These are phyloP conservation scores for Claviceps sp. DNA, from an alignment of 2,329 filamentous ascomycete genomes.

Conservation along the genomic window DNA sequence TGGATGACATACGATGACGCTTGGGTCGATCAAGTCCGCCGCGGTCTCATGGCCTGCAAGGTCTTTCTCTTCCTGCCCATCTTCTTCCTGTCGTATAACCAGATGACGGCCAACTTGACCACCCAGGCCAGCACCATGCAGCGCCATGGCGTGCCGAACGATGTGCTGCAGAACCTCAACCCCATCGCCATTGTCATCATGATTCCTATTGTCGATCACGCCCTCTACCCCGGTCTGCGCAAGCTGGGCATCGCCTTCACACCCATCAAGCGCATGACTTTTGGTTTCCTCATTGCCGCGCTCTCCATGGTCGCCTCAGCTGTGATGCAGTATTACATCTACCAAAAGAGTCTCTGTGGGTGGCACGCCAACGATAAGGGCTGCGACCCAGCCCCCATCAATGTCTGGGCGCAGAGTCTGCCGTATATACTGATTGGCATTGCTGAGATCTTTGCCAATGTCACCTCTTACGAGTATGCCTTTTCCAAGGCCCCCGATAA, in stretches of 20 bases:
- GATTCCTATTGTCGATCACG: conserved; percentile 56
- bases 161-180: conserved; percentile 63
- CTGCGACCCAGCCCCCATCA: conserved; percentile 47
- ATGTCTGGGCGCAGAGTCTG: conserved; percentile 45
- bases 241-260: conserved; percentile 52
- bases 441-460: conserved; percentile 40
- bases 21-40: conserved; percentile 67
- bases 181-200: conserved; percentile 64
- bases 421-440: conserved; percentile 38
- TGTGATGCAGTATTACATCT: conserved; percentile 49
- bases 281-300: conserved; percentile 53
- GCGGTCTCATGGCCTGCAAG: conserved; percentile 54
- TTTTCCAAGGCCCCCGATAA: conserved; percentile 67
- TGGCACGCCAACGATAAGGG: conserved; percentile 28
- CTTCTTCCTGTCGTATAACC: conserved; percentile 46
- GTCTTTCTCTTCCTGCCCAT: conserved; percentile 61
- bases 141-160: conserved; percentile 61
- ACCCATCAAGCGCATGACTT: conserved; percentile 62
- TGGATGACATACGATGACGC: conserved; percentile 79
- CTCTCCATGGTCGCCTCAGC: conserved; percentile 46
- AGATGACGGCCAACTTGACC: conserved; percentile 46
- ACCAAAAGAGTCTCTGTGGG: conserved; percentile 48
- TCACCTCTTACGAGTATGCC: conserved; percentile 58
- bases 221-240: conserved; percentile 56
- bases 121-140: conserved; percentile 54